Percentiles rank a stretch among this genome's conserved stretches.
phyloP scores from a whole-genome alignment of 345 rosid species.

The Noccaea caerulescens region DNA sequence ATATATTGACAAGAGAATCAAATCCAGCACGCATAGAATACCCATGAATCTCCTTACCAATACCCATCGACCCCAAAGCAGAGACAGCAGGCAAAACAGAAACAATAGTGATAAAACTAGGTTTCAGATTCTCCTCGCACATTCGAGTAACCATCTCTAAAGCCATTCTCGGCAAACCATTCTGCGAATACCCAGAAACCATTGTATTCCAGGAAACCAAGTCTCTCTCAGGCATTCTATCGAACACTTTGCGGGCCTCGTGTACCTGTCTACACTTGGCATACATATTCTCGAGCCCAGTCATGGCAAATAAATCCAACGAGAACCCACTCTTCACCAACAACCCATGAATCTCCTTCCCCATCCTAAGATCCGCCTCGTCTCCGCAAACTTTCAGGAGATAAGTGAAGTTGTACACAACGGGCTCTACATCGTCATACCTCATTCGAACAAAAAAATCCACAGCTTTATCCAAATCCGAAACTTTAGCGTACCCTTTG shows the following conservation, averaged over 20 bases:
- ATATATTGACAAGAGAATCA: slow-evolving; percentile 63
- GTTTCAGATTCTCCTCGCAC: slow-evolving; percentile 63
- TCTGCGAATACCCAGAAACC: slow-evolving; percentile 75
- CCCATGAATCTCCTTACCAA: slow-evolving; percentile 73
- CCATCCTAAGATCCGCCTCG: slow-evolving; percentile 48
- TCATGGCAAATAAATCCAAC: too few species aligned
- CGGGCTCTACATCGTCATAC: slow-evolving; percentile 53
- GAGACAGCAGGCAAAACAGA: slow-evolving; percentile 75
- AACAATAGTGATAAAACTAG: slow-evolving; percentile 70
- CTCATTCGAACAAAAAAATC: slow-evolving; percentile 61
- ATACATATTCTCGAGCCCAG: too few species aligned
- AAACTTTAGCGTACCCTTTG: slow-evolving; percentile 46
- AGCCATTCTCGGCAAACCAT: slow-evolving; percentile 63
- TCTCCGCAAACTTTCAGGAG: slow-evolving; percentile 73
- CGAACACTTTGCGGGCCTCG: slow-evolving; percentile 63
- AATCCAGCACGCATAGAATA: slow-evolving; percentile 64
- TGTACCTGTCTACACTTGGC: slow-evolving; percentile 35
- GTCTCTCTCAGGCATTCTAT: slow-evolving; percentile 81
- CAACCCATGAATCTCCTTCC: too few species aligned
- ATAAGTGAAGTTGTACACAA: slow-evolving; percentile 69
- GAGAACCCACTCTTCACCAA: too few species aligned
- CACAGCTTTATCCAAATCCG: slow-evolving; percentile 54
- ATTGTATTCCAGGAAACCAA: slow-evolving; percentile 87
- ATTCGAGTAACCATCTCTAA: slow-evolving; percentile 63
- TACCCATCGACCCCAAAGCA: slow-evolving; percentile 49